Evolutionary conservation across 495 filamentous ascomycete species (phyloP), one percentile per base, ranked within the genome.

Genomic region (Recurvomyces mirabilis): DNA sequence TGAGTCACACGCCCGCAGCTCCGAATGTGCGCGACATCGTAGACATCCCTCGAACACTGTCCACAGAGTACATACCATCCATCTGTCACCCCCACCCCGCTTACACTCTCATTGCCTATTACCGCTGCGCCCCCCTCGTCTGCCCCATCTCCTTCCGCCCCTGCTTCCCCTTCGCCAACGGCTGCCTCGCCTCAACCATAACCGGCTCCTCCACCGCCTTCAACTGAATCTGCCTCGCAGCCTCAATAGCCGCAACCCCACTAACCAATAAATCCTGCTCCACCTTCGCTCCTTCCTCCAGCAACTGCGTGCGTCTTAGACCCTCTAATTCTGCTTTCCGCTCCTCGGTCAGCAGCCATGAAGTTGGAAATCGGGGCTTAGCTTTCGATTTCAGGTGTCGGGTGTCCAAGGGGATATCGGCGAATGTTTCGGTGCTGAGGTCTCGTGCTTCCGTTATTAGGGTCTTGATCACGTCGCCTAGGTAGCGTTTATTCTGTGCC

Each of bases 401-500:
- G 25, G 84, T 82, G 59, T 98, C 89, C 11, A 96, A 70, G 10
- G 93, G 89, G 15, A 99, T 64, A 60, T 99, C 89, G 43, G 78
- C 75, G 53, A 94, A 95, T 30, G 73, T 78, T 52, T 98, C 91
- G 24, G 67, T 75, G 12, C 20, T 36, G 0, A 64, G 60, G 55
- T 94, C 79, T 72, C 77, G 48, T 30, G 86, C 84, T 60, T 88
- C 79, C 12, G 62, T 65, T 28, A 99, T 65, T 53, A 99, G 65
- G 15, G 67, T 73, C 24, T 80, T 68, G 42, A 99, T 73, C 24
- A 82, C 37, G 49, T 94, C 86, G 30, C 77, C 81, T 23, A 99
- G 72, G 55, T 88, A 94, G 5, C 87, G 79, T 68, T 96, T 99
- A 67, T 99, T 99, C 67, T 95, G 89, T 11, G 87, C 87, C 52